A percentile compares a stretch with the other conserved stretches of the same genome.
phyloP scores from a whole-genome alignment of 2,329 filamentous ascomycete species.

The Talaromyces sp. region DNA sequence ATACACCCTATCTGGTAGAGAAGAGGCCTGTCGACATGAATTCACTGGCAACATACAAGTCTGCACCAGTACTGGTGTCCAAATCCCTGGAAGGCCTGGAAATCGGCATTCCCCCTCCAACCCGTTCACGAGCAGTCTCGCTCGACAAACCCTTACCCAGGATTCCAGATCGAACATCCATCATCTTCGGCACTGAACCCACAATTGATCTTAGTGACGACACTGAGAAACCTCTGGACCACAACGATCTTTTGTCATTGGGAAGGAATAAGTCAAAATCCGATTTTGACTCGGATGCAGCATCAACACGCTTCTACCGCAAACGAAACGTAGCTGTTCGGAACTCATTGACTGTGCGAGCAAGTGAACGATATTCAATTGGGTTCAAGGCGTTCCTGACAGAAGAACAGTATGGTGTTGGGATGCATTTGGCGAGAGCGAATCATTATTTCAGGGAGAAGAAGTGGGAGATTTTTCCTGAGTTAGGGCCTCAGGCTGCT shows the following conservation, averaged over 20 bases:
- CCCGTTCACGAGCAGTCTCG: constrained; percentile 28
- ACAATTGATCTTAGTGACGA: neutral
- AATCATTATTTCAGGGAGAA: constrained; percentile 43
- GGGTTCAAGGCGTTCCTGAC: constrained; percentile 25
- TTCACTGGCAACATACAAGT: constrained; percentile 25
- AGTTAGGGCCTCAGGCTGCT: constrained; percentile 34
- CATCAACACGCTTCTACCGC: constrained; percentile 4
- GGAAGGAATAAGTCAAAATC: neutral
- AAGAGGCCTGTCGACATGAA: neutral
- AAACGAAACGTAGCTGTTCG: neutral
- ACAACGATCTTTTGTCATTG: neutral
- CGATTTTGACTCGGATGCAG: neutral
- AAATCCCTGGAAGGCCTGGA: constrained; percentile 40
- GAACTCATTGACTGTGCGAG: constrained; percentile 4
- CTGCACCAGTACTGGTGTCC: constrained; percentile 36
- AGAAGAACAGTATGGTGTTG: constrained; percentile 30
- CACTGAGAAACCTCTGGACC: neutral
- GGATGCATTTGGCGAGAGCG: constrained; percentile 26
- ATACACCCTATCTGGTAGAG: neutral
- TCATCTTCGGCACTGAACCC: constrained; percentile 19
- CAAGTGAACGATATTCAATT: constrained; percentile 16
- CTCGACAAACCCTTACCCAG: constrained; percentile 20
- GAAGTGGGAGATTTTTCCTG: constrained; percentile 44
- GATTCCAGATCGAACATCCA: constrained; percentile 16
- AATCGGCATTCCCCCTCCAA: constrained; percentile 34